Evolutionary conservation across 2,329 filamentous ascomycete genomes (phyloP).

Genomic region (Aureobasidium subglaciale): DNA sequence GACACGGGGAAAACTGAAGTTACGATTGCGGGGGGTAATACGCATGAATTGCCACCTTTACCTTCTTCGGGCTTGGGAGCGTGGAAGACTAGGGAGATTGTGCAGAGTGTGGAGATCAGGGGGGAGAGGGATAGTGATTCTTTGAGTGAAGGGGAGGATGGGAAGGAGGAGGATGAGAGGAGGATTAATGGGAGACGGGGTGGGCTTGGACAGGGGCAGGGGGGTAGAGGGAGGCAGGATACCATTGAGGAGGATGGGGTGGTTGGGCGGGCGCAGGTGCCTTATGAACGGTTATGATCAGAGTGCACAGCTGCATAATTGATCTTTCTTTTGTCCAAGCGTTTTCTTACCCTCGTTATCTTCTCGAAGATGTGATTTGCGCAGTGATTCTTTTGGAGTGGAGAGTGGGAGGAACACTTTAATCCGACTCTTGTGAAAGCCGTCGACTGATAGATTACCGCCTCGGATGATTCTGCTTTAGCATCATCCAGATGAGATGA

Average conservation of each 20-base stretch:
- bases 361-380: no score
- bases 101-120: constrained; percentile 10
- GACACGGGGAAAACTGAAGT: neutral
- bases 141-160: neutral
- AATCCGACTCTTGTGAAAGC: no score
- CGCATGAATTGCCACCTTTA: neutral
- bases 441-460: no score
- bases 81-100: neutral
- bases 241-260: neutral
- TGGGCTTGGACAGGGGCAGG: neutral
- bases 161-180: neutral
- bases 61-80: neutral
- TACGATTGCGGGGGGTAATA: neutral
- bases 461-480: no score
- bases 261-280: neutral
- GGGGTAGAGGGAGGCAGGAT: neutral
- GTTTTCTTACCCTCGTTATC: no score
- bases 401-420: no score
- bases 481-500: no score
- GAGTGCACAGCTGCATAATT: no score
- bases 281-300: neutral
- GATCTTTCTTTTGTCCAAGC: no score
- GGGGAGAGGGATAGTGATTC: neutral
- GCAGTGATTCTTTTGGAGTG: no score
- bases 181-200: neutral